A percentile compares a stretch with the other conserved stretches of the same genome.
Conservation (phyloP, 164 flowering plant genomes). For the Chimonanthus praecox region DNA sequence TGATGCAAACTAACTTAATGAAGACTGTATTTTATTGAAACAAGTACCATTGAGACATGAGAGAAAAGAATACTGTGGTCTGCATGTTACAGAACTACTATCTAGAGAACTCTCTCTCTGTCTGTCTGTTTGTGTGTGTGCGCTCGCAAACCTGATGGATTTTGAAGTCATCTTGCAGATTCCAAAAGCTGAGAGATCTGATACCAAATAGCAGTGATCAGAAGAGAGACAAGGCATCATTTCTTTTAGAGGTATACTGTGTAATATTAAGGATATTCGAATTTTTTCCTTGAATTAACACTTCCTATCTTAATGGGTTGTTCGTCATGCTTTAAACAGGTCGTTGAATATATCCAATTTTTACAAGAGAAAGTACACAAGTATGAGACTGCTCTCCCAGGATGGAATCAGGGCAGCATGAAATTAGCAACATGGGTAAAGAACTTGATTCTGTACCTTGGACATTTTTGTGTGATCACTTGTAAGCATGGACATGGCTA, state of each 20-base stretch:
- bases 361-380: conserved; percentile 53
- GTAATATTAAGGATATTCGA: background rate
- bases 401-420: conserved; percentile 48
- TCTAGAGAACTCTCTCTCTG: background rate
- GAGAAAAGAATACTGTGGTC: background rate
- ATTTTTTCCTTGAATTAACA: background rate
- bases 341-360: conserved; percentile 66
- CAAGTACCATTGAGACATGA: background rate
- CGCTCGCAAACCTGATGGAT: background rate
- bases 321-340: conserved; percentile 35
- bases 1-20: too few species aligned
- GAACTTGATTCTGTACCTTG: background rate
- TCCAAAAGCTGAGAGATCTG: conserved; percentile 79
- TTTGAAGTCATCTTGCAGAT: conserved; percentile 35
- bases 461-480: background rate
- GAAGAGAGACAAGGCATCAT: conserved; percentile 93
- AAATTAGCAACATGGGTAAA: conserved; percentile 51
- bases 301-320: background rate
- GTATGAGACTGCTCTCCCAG: conserved; percentile 56
- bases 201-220: conserved; percentile 74
- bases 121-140: too few species aligned
- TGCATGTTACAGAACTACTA: background rate
- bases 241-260: conserved; percentile 62
- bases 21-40: too few species aligned
- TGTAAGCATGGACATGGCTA: background rate